Conservation (phyloP, 2,329 filamentous ascomycete genomes). For the Paecilomyces sp. region DNA sequence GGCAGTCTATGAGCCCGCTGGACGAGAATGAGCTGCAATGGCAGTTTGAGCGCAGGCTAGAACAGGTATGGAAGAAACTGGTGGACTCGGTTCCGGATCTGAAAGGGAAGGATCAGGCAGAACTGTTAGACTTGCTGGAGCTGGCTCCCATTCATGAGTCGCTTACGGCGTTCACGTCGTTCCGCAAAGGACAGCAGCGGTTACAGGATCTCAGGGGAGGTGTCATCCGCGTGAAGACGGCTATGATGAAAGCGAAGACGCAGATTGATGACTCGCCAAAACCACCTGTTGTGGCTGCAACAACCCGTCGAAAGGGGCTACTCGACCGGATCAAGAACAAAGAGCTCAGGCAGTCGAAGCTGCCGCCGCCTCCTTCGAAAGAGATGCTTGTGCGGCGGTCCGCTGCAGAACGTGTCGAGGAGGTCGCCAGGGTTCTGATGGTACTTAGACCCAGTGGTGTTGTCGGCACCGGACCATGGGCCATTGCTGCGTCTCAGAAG, state of each 20-base stretch:
- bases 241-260: constrained; percentile 18
- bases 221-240: constrained; percentile 28
- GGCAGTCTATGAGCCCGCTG: constrained; percentile 14
- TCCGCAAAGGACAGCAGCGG: constrained; percentile 33
- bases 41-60: constrained; percentile 43
- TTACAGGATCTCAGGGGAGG: constrained; percentile 34
- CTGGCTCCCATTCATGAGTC: constrained; percentile 30
- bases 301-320: constrained; percentile 51
- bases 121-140: constrained; percentile 26
- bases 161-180: constrained; percentile 24
- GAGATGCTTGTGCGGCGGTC: constrained; percentile 54
- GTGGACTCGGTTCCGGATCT: constrained; percentile 26
- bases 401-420: constrained; percentile 60
- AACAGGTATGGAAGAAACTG: constrained; percentile 39
- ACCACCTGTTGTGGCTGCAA: constrained; percentile 20
- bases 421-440: constrained; percentile 61
- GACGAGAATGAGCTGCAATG: constrained; percentile 43
- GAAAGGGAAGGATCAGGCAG: constrained; percentile 28
- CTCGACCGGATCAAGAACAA: constrained; percentile 71
- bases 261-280: constrained; percentile 9
- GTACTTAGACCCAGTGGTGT: constrained; percentile 46
- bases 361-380: constrained; percentile 38
- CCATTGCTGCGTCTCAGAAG: constrained; percentile 35
- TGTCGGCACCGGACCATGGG: constrained; percentile 22
- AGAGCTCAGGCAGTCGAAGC: constrained; percentile 46